These are phyloP conservation scores for Leptographium flavum DNA, from an alignment of 2,329 filamentous ascomycete species.

Conservation along the genomic window DNA sequence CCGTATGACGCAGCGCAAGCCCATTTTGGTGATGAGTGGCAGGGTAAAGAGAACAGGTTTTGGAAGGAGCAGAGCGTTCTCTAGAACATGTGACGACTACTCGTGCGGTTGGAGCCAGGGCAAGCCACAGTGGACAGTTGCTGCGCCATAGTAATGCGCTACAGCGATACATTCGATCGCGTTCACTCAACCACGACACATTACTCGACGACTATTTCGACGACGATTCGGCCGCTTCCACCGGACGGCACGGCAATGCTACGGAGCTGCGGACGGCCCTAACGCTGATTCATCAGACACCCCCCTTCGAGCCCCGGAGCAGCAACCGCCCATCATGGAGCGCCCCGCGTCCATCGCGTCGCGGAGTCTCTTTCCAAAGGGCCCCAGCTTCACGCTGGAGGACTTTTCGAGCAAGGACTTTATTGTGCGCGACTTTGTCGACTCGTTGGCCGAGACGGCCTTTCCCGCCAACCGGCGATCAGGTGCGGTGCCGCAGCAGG, in stretches of 20 bases:
- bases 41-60: background rate
- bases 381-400: conserved; percentile 73
- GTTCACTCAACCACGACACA: too few relatives aligned
- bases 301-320: background rate
- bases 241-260: conserved; percentile 2
- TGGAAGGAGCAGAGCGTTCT: background rate
- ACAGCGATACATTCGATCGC: too few relatives aligned
- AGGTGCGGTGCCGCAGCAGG: conserved; percentile 41
- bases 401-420: conserved; percentile 86
- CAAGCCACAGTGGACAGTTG: background rate
- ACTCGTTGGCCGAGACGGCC: conserved; percentile 75
- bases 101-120: too few relatives aligned
- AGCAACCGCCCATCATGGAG: conserved; percentile 19
- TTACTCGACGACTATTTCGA: background rate
- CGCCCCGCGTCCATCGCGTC: conserved; percentile 29
- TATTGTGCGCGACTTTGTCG: conserved; percentile 95
- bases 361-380: conserved; percentile 60
- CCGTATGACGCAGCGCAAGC: conserved; percentile 1
- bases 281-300: background rate
- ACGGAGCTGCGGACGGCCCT: conserved; percentile 1
- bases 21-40: conserved; percentile 5
- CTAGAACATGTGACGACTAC: too few relatives aligned
- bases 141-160: too few relatives aligned
- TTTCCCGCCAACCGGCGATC: conserved; percentile 71
- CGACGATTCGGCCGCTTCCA: background rate